These are phyloP conservation scores for Penicillium sp. DNA, from an alignment of 2,329 filamentous ascomycete species.

Conservation along the genomic window DNA sequence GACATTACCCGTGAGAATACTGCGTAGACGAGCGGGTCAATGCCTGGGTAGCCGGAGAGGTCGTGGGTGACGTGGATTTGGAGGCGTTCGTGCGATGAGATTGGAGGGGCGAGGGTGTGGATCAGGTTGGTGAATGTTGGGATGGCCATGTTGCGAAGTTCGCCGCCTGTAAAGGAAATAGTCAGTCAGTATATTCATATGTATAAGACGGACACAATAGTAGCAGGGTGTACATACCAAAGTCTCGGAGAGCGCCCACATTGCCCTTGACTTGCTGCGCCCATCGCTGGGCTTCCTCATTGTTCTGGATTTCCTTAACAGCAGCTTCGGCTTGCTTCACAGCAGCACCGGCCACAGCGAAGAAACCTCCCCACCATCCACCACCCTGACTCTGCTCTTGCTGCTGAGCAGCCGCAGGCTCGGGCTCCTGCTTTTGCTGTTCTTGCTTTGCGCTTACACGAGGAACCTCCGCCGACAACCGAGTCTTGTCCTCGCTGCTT, in stretches of 20 bases:
- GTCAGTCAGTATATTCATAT: conserved; percentile 8
- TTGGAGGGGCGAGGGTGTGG: conserved; percentile 93
- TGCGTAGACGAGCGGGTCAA: conserved; percentile 88
- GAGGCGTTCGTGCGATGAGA: conserved; percentile 94
- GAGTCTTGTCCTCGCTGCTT: conserved; percentile 69
- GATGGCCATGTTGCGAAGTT: conserved; percentile 82
- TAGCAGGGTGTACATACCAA: conserved; percentile 61
- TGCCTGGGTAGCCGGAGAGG: conserved; percentile 88
- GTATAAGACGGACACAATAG: not conserved
- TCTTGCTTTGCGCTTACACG: conserved; percentile 75
- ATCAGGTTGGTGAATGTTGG: conserved; percentile 95
- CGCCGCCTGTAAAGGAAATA: conserved; percentile 69
- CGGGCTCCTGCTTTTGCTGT: conserved; percentile 37
- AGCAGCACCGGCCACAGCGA: conserved; percentile 74
- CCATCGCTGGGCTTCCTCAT: conserved; percentile 96
- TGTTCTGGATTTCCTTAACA: conserved; percentile 93
- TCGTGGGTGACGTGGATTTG: conserved; percentile 98
- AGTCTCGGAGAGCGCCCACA: conserved; percentile 74
- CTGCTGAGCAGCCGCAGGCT: conserved; percentile 57
- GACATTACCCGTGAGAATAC: conserved; percentile 97
- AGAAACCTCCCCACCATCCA: conserved; percentile 87
- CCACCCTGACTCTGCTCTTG: conserved; percentile 59
- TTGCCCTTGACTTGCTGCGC: conserved; percentile 92
- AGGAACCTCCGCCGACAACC: conserved; percentile 80
- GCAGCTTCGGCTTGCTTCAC: conserved; percentile 91